Conservation (phyloP, 1,284 basidiomycete species). For the Termitomyces sp. region DNA sequence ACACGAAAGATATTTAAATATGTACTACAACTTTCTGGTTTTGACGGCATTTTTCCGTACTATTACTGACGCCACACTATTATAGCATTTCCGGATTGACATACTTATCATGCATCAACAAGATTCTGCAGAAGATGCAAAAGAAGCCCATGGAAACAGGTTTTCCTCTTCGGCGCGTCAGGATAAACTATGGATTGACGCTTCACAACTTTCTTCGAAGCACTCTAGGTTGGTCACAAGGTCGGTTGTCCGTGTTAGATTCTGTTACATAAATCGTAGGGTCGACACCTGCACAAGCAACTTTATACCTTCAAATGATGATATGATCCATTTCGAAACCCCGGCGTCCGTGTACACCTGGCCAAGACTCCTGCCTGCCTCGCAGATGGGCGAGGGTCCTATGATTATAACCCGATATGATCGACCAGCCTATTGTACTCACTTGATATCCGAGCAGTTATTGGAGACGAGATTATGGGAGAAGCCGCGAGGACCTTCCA, state of each 20-base stretch:
- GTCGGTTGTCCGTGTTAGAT: background rate
- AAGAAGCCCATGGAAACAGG: background rate
- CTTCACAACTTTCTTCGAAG: background rate
- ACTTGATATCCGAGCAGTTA: background rate
- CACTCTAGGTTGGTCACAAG: background rate
- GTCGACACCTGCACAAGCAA: background rate
- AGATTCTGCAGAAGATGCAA: background rate
- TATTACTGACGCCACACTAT: conserved; percentile 6
- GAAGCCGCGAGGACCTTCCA: background rate
- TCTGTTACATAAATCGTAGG: background rate
- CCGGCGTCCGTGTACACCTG: conserved; percentile 35
- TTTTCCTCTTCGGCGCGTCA: background rate
- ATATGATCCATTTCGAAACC: conserved; percentile 24
- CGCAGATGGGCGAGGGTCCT: conserved; percentile 21
- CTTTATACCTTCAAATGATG: background rate
- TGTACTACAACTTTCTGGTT: background rate
- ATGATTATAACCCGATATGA: conserved; percentile 19
- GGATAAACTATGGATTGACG: background rate
- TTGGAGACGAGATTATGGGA: background rate
- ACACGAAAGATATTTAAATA: background rate
- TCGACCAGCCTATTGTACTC: background rate
- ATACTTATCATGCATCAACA: background rate
- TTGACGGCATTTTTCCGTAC: background rate
- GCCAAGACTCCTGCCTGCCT: conserved; percentile 31
- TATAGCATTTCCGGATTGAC: background rate